Percentiles rank a stretch among this genome's conserved stretches.
Conservation (phyloP, 1,284 basidiomycete genomes). For the Takashimella tepidaria region DNA sequence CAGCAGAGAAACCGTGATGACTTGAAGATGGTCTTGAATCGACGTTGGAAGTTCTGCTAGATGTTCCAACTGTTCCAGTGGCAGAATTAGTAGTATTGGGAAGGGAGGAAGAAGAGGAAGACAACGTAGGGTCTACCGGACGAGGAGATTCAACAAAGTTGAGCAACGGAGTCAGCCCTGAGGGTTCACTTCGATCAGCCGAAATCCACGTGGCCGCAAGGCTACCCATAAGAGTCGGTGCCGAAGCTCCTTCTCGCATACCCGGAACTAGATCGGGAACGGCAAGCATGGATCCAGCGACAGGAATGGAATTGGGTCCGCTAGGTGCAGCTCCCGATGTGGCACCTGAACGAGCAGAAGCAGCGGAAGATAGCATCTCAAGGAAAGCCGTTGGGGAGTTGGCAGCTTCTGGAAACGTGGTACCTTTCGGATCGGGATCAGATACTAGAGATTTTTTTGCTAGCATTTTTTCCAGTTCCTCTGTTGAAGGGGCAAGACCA, state of each 20-base stretch:
- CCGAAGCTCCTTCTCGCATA: background rate
- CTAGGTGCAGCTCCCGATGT: background rate
- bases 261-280: background rate
- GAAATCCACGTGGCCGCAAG: slow-evolving; percentile 7
- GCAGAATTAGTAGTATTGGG: background rate
- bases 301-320: background rate
- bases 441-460: slow-evolving; percentile 6
- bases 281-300: background rate
- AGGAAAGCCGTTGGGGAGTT: slow-evolving; percentile 40
- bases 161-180: slow-evolving; percentile 24
- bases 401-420: background rate
- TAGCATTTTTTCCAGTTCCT: slow-evolving; percentile 16
- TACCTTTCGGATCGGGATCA: background rate
- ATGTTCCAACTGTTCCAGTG: background rate
- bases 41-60: background rate
- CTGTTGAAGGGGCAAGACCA: slow-evolving; percentile 7
- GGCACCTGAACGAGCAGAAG: slow-evolving; percentile 11
- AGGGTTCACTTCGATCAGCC: slow-evolving; percentile 12
- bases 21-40: slow-evolving; percentile 1
- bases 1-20: background rate
- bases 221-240: background rate
- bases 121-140: background rate
- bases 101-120: background rate
- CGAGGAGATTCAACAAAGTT: slow-evolving; percentile 3
- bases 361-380: slow-evolving; percentile 39